Base-by-base conservation (phyloP, 768 basidiomycete genomes). In the Pulveroboletus sp. region DNA sequence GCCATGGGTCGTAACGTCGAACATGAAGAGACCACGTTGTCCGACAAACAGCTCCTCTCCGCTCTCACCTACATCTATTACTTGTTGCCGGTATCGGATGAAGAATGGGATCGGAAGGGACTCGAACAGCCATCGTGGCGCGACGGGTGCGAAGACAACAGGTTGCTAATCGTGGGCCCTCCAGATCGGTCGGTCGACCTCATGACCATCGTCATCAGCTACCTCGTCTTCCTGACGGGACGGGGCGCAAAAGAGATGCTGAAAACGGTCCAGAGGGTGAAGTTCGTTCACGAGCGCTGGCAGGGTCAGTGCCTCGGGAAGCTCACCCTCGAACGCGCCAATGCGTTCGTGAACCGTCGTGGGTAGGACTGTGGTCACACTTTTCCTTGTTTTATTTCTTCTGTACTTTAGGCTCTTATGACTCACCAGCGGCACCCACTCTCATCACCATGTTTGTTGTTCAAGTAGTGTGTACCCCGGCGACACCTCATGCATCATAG, bases 121-220 rank as follows among this genome's bases (percentile, higher is more conserved):
- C 6, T 29, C 19, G 34, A n/a, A 3, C 14, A 26, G n/a, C 31
- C 44, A 10, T 47, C 30, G 11, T 19, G 39, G 2, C 24, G 14
- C 13, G 34, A 30, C 16, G 11, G 34, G 14, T 40, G 30, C 19
- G n/a, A 39, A 12, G 7, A 39, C 7, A 54, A 63, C 27, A 56
- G 61, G 37, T 23, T 68, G 20, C 62, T 70, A n/a, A 35, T 69
- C 26, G 49, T 60, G 19, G 57, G 59, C 9, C 68, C 69, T 17
- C 44, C 44, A 8, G 66, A 55, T 45, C 60, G 57, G 14, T 58
- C 65, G 36, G 59, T 62, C n/a, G 68, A 69, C 50, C 62, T 61
- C 34, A 58, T 71, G 53, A 43, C 62, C 11, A 47, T 63, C 45
- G 38, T 60, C 6, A 59, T 57, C 17, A 60, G 54, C 48, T 69